A percentile compares a stretch with the other conserved stretches of the same genome.
These are phyloP conservation scores for Saposhnikovia divaricata DNA, from an alignment of 129 eudicot genomes.

Conservation along the genomic window DNA sequence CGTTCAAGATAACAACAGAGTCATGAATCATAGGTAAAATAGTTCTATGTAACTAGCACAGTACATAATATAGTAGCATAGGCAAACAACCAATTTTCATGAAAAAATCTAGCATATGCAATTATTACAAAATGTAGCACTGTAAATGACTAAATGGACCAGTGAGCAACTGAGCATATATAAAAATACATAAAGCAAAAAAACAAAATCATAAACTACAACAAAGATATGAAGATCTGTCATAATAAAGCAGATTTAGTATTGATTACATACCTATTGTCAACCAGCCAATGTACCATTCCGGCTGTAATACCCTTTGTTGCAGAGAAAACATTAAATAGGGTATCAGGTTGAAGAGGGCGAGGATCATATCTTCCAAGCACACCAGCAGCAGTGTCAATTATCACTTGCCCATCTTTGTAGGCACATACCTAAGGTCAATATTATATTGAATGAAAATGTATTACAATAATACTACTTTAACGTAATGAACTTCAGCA, in stretches of 20 bases:
- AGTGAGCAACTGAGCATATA: not conserved
- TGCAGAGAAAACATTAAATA: constrained; percentile 73
- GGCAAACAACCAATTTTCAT: not conserved
- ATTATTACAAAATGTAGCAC: not conserved
- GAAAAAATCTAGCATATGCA: not conserved
- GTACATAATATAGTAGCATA: not conserved
- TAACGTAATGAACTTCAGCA: not conserved
- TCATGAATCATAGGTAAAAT: not conserved
- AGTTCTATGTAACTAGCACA: not conserved
- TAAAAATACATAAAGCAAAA: not conserved
- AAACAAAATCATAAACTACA: not conserved
- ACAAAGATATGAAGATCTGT: not conserved
- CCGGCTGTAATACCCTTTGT: constrained; percentile 90
- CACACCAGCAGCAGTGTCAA: constrained; percentile 91
- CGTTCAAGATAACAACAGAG: not conserved
- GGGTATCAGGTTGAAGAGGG: constrained; percentile 77
- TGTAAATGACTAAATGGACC: not conserved
- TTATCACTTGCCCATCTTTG: constrained; percentile 88
- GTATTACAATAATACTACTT: not conserved
- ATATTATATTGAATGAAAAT: constrained; percentile 9
- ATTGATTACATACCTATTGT: constrained; percentile 52
- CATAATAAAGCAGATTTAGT: not conserved
- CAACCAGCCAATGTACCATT: constrained; percentile 82
- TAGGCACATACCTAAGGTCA: constrained; percentile 73
- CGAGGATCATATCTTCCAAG: constrained; percentile 89